Evolutionary conservation across 139 green algal species (phyloP), one percentile per base, ranked within the genome.

Genomic region (Raphidocelis subcapitata): DNA sequence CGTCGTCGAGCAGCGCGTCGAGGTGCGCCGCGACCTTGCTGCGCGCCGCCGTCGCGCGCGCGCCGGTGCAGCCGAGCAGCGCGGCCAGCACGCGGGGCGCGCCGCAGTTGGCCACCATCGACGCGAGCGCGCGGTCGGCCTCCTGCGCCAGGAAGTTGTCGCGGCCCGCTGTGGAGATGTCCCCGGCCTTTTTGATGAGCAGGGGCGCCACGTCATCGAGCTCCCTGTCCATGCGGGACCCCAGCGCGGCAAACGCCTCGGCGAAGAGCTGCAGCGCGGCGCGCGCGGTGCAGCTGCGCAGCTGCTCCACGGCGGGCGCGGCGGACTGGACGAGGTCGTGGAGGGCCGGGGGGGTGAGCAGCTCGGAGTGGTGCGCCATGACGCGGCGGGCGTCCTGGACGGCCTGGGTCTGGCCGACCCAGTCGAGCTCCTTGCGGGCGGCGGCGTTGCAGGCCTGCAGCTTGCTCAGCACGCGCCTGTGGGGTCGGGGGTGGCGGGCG

Each of bases 91-190:
- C 73, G 21, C 74, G 64, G 15, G 63, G 36, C 57, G 87, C 85
- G 33, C 66, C 67, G 37, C 73, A 62, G 65, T 68, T 75, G 28
- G 71, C 68, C 8, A 85, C 79, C 82, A 95, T 85, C 18, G 85
- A 57, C 0, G 52, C 59, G 37, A 97, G 80, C 21, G 81, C 81
- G 35, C 74, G 76, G 79, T 94, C 88, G 0, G 92, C 89, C 64
- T 94, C 88, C 5, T 77, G 67, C 1, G 86, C 81, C 26, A 97
- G 84, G 75, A 94, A 97, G 77, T 90, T 94, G 69, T 95, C 89
- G 12, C 90, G 84, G 18, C 90, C 82, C 47, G 86, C 88, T 49
- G 86, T 86, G 37, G 84, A 90, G 2, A 91, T 76, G 75, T 93
- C 89, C 1, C 85, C 89, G 4, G 90, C 86, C 61, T 90, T 91